phyloP scores from a whole-genome alignment of 108 stramenopile genomes.

The Fragilaria crotonensis region DNA sequence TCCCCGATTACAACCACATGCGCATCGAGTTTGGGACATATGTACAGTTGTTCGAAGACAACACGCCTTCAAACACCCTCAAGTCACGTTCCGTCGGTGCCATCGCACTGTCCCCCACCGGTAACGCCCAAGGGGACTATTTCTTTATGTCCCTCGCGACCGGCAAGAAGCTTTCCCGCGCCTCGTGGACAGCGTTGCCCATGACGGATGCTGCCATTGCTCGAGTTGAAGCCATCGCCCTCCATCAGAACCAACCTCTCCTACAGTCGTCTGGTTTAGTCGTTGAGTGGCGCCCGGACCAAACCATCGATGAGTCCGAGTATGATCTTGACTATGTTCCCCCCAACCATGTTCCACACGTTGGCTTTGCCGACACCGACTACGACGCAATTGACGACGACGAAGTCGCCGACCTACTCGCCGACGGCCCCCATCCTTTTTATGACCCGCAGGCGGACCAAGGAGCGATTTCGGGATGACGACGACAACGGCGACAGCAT shows the following conservation, averaged over 20 bases:
- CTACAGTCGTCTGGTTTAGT: too few relatives aligned
- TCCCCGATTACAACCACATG: background rate
- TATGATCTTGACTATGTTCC: too few relatives aligned
- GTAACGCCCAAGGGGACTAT: background rate
- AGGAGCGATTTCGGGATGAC: too few relatives aligned
- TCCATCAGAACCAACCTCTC: too few relatives aligned
- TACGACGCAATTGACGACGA: too few relatives aligned
- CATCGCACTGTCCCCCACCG: background rate
- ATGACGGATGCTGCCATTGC: background rate
- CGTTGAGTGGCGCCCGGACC: too few relatives aligned
- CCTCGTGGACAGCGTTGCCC: background rate
- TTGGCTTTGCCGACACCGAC: too few relatives aligned
- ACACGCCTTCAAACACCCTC: background rate
- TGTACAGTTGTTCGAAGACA: background rate
- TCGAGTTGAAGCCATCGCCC: background rate
- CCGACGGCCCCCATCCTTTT: too few relatives aligned
- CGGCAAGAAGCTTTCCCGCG: background rate
- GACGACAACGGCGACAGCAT: constrained; percentile 2
- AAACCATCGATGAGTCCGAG: too few relatives aligned
- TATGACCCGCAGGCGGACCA: too few relatives aligned
- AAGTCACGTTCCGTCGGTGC: background rate
- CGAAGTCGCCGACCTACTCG: too few relatives aligned
- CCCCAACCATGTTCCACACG: too few relatives aligned
- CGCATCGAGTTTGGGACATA: background rate
- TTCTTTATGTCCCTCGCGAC: background rate